phyloP scores from a whole-genome alignment of 2,329 filamentous ascomycete species.

The Pseudogymnoascus sp. region DNA sequence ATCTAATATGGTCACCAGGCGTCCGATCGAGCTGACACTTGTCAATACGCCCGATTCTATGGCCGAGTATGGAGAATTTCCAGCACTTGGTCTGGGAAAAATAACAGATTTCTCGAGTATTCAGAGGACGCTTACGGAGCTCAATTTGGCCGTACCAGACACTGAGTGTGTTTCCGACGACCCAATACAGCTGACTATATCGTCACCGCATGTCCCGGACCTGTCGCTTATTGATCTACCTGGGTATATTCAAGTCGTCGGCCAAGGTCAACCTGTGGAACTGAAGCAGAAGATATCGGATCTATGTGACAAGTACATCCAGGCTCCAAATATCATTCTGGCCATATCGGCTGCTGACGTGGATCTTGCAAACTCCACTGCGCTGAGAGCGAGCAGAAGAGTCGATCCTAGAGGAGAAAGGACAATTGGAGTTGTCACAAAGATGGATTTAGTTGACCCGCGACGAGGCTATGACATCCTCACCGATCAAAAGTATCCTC shows the following conservation, averaged over 20 bases:
- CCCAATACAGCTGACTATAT: constrained; percentile 90
- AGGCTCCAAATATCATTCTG: constrained; percentile 89
- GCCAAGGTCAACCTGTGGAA: constrained; percentile 80
- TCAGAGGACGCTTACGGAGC: constrained; percentile 85
- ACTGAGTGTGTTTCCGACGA: constrained; percentile 92
- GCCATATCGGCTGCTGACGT: constrained; percentile 97
- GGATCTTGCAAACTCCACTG: constrained; percentile 92
- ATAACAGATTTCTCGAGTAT: constrained; percentile 89
- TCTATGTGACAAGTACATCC: constrained; percentile 97
- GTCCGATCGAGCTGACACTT: constrained; percentile 91
- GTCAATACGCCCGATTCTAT: constrained; percentile 86
- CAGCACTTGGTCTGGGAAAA: constrained; percentile 79
- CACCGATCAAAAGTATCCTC: constrained; percentile 82
- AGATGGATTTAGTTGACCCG: constrained; percentile 95
- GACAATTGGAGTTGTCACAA: constrained; percentile 97
- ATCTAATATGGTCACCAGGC: constrained; percentile 95
- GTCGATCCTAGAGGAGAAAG: constrained; percentile 92
- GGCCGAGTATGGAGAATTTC: constrained; percentile 92
- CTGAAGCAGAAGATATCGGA: constrained; percentile 94
- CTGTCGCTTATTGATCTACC: constrained; percentile 93
- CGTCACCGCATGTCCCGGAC: constrained; percentile 91
- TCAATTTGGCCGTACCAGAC: constrained; percentile 88
- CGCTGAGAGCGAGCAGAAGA: constrained; percentile 77
- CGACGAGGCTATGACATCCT: constrained; percentile 69
- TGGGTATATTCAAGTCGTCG: constrained; percentile 93